Percentiles rank a stretch among this genome's conserved stretches.
phyloP scores from a whole-genome alignment of 2,329 filamentous ascomycete genomes.

The Hymenoscyphus salicellus region DNA sequence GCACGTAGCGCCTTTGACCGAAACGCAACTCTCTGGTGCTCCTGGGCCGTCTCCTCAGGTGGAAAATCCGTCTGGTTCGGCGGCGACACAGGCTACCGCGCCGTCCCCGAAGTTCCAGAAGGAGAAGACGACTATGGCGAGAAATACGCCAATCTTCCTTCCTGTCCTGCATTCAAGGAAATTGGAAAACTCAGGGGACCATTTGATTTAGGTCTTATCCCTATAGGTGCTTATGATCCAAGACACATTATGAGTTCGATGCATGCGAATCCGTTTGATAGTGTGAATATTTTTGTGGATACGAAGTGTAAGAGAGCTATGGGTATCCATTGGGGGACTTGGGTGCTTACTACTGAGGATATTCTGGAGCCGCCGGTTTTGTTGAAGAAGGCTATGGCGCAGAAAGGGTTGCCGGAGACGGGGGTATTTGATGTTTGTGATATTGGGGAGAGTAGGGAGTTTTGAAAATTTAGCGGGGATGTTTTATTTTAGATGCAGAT shows the following conservation, averaged over 20 bases:
- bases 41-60: constrained; percentile 73
- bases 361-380: constrained; percentile 75
- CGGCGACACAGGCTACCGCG: constrained; percentile 85
- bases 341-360: constrained; percentile 75
- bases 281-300: constrained; percentile 83
- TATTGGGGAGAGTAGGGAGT: constrained; percentile 16
- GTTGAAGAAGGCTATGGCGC: constrained; percentile 67
- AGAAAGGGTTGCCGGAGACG: constrained; percentile 59
- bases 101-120: constrained; percentile 61
- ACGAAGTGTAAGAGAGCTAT: constrained; percentile 72
- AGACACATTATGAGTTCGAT: constrained; percentile 69
- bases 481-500: neutral
- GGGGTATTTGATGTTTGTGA: constrained; percentile 17
- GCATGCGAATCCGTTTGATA: constrained; percentile 81
- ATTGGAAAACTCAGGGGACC: constrained; percentile 78
- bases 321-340: constrained; percentile 89
- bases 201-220: constrained; percentile 86
- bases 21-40: constrained; percentile 77
- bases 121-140: constrained; percentile 67
- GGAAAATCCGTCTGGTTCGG: constrained; percentile 80
- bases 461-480: constrained; percentile 1
- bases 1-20: constrained; percentile 64
- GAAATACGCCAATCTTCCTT: constrained; percentile 64
- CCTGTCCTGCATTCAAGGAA: constrained; percentile 78
- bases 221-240: constrained; percentile 82